Conservation (phyloP, 257 asterid species). For the Solanum dulcamara region DNA sequence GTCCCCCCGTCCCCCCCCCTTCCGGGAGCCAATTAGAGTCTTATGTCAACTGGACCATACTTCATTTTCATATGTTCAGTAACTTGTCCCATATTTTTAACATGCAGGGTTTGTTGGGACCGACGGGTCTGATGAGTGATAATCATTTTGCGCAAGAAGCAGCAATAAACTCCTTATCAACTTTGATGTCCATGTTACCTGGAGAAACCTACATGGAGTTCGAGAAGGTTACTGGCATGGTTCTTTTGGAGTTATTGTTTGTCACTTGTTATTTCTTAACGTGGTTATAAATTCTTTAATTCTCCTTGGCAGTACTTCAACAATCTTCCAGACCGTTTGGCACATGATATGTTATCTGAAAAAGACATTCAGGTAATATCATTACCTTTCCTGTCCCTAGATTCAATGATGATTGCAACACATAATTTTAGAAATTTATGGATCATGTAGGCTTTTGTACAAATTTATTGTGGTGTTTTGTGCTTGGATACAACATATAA, state of each 20-base stretch:
- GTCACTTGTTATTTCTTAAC: background rate
- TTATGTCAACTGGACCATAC: background rate
- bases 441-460: background rate
- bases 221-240: conserved; percentile 50
- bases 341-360: conserved; percentile 65
- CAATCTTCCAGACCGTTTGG: conserved; percentile 60
- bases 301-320: conserved; percentile 52
- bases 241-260: background rate
- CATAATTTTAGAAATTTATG: background rate
- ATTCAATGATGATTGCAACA: background rate
- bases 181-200: conserved; percentile 79
- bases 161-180: conserved; percentile 62
- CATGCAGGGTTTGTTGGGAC: conserved; percentile 65
- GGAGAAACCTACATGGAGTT: conserved; percentile 78
- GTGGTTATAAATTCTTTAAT: background rate
- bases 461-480: background rate
- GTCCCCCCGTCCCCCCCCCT: background rate
- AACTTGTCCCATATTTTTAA: background rate
- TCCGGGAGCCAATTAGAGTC: background rate
- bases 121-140: conserved; percentile 62
- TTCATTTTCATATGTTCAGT: background rate
- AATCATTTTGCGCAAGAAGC: conserved; percentile 64
- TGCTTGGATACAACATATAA: background rate
- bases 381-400: background rate
- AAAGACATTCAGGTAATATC: conserved; percentile 70